Evolutionary conservation across 441 rosid species (phyloP).

Genomic region (Croton laevigatus): DNA sequence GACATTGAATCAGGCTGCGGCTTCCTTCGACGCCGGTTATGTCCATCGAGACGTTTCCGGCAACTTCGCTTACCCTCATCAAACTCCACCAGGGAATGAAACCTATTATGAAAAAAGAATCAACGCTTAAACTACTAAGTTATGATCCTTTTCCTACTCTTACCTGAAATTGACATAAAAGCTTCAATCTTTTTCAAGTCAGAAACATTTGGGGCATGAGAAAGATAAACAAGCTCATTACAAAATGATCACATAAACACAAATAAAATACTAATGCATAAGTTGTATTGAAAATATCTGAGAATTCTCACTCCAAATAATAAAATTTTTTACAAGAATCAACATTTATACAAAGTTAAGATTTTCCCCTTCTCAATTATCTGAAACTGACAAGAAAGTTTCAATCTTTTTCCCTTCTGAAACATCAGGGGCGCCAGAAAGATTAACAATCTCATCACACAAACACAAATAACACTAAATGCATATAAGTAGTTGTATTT

Average conservation of each 20-base stretch:
- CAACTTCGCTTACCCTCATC: slow-evolving; percentile 80
- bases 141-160: too few species aligned
- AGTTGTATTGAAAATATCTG: too few species aligned
- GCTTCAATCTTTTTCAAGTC: too few species aligned
- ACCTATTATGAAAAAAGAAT: slow-evolving; percentile 36
- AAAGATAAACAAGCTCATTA: too few species aligned
- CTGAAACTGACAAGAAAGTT: background rate
- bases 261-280: too few species aligned
- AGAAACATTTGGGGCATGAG: too few species aligned
- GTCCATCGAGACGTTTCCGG: slow-evolving; percentile 79
- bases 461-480: too few species aligned
- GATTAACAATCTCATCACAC: background rate
- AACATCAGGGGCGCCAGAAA: background rate
- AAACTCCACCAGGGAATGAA: slow-evolving; percentile 73
- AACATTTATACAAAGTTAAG: background rate
- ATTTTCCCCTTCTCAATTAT: background rate
- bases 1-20: slow-evolving; percentile 51
- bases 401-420: background rate
- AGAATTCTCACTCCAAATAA: too few species aligned
- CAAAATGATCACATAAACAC: too few species aligned
- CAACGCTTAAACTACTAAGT: background rate
- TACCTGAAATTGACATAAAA: too few species aligned
- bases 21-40: slow-evolving; percentile 70
- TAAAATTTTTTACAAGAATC: too few species aligned
- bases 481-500: too few species aligned